A percentile compares a stretch with the other conserved stretches of the same genome.
Evolutionary conservation across 2,329 filamentous ascomycete species (phyloP).

Genomic region (Talaromyces funiculosus): DNA sequence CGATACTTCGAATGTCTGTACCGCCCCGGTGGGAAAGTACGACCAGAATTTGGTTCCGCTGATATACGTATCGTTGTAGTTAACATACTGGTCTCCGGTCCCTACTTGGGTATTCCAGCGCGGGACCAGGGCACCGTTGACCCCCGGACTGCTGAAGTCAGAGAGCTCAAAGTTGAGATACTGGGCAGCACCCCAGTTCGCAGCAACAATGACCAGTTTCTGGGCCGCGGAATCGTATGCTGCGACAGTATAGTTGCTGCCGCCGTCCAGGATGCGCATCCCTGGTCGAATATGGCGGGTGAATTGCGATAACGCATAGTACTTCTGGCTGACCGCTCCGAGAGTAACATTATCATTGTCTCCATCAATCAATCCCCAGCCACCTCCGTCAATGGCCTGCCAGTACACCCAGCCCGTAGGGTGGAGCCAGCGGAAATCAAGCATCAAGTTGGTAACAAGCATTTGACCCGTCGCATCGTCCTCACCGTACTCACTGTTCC

Average conservation of each 20-base stretch:
- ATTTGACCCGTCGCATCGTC: background rate
- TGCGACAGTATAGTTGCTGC: constrained; percentile 1
- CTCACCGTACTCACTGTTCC: constrained; percentile 4
- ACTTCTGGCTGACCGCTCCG: background rate
- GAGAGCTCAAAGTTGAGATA: constrained; percentile 1
- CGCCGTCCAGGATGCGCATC: background rate
- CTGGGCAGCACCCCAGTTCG: constrained; percentile 2
- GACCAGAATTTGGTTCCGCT: constrained; percentile 3
- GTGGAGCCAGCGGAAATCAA: background rate
- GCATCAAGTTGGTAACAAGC: background rate
- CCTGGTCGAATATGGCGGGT: constrained; percentile 1
- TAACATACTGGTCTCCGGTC: background rate
- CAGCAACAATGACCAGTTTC: background rate
- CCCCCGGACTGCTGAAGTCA: background rate
- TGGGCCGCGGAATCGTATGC: background rate
- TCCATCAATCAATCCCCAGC: background rate
- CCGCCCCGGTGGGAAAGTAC: background rate
- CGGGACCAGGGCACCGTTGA: background rate
- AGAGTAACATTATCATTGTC: background rate
- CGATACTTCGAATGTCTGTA: constrained; percentile 2
- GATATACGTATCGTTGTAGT: background rate
- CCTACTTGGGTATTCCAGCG: constrained; percentile 1
- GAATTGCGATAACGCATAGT: background rate
- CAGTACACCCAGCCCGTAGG: constrained; percentile 1
- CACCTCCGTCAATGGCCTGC: background rate